Conservation (phyloP, 176 grass and related monocot species). For the Oryza nivara region DNA sequence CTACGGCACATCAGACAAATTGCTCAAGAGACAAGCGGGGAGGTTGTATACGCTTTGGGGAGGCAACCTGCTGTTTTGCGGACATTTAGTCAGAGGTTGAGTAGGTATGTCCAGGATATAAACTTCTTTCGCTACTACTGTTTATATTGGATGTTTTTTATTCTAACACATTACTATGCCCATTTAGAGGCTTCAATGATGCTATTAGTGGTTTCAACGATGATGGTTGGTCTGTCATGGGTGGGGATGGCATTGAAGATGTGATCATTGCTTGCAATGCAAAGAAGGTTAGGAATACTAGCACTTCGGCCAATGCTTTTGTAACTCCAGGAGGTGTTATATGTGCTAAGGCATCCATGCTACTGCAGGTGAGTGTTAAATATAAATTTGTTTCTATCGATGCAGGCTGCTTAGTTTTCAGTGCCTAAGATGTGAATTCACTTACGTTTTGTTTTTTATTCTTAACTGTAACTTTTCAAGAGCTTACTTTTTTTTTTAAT, state of each 20-base stretch:
- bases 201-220: constrained; percentile 96
- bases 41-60: constrained; percentile 77
- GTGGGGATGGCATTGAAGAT: constrained; percentile 84
- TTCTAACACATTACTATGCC: constrained; percentile 20
- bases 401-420: not conserved
- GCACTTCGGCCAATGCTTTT: constrained; percentile 60
- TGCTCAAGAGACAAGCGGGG: constrained; percentile 92
- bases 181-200: constrained; percentile 93
- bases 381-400: constrained; percentile 23
- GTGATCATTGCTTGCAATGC: constrained; percentile 80
- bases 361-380: constrained; percentile 73
- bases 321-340: constrained; percentile 74
- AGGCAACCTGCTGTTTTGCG: constrained; percentile 88
- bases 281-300: constrained; percentile 66
- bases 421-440: not conserved
- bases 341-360: constrained; percentile 97
- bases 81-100: constrained; percentile 91
- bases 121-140: not conserved
- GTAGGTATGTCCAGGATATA: constrained; percentile 61
- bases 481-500: constrained; percentile 32
- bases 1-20: constrained; percentile 93
- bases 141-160: constrained; percentile 13
- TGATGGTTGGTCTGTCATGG: constrained; percentile 93
- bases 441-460: not conserved
- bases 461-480: constrained; percentile 2